Percentiles rank a stretch among this genome's conserved stretches.
Evolutionary conservation across 1,139 yeast species (phyloP).

Genomic region (Geotrichum citri-aurantii): DNA sequence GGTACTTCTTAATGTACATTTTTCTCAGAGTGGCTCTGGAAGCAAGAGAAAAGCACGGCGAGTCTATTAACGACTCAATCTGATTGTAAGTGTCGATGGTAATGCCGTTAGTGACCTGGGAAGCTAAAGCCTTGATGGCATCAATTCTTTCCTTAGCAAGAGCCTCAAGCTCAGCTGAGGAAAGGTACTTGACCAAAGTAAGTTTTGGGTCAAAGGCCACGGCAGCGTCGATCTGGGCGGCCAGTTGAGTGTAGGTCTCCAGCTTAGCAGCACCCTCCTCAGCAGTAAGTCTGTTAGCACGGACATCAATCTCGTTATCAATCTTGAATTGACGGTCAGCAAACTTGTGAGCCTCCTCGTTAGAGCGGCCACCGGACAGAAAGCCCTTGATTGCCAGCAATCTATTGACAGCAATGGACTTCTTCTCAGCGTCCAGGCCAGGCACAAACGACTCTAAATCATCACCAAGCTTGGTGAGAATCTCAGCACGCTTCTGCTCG

Average conservation of each 20-base stretch:
- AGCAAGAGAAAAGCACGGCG: conserved; percentile 37
- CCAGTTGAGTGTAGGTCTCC: conserved; percentile 35
- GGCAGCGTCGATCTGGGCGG: conserved; percentile 22
- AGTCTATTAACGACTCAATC: conserved; percentile 20
- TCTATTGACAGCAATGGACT: conserved; percentile 45
- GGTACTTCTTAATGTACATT: conserved; percentile 37
- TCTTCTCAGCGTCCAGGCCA: conserved; percentile 37
- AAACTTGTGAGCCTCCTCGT: conserved; percentile 49
- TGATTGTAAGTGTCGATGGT: conserved; percentile 17
- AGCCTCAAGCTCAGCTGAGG: conserved; percentile 33
- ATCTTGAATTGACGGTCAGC: conserved; percentile 52
- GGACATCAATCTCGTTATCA: conserved; percentile 45
- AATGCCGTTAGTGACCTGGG: conserved; percentile 13
- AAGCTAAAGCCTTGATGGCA: conserved; percentile 12
- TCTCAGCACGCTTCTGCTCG: conserved; percentile 37
- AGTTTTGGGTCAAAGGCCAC: conserved; percentile 26
- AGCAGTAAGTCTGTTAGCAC: conserved; percentile 33
- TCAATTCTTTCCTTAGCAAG: conserved; percentile 32
- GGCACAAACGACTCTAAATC: conserved; percentile 26
- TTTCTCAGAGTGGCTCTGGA: conserved; percentile 41
- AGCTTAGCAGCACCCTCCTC: conserved; percentile 29
- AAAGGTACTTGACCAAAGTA: conserved; percentile 22
- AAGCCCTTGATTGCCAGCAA: conserved; percentile 47
- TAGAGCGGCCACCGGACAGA: conserved; percentile 41
- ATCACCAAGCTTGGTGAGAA: conserved; percentile 29